Base-by-base conservation (phyloP, 2,329 filamentous ascomycete genomes). In the Catunica adiposa region DNA sequence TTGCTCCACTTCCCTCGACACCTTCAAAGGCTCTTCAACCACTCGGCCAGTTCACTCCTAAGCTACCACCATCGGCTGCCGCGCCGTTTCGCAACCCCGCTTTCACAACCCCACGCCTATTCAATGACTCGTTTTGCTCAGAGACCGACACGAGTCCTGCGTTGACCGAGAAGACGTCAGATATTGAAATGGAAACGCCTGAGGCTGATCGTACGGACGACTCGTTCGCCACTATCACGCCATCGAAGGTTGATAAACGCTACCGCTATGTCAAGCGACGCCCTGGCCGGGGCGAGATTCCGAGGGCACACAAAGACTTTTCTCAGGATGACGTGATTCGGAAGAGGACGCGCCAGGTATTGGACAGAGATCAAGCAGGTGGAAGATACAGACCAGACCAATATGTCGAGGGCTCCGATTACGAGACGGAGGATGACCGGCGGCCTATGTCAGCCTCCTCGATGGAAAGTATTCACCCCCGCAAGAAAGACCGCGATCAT, bases 261-360 rank as follows among this genome's bases (percentile, higher is more conserved):
- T 65, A 70, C 29, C 73, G 71, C 54, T 73, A 73, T 58, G 68
- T 67, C 53, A 73, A 68, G 60, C 51, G 66, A 60, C 58, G 73
- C 62, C 62, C 84, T 0, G 84, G 84, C 1, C 76, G 78, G 61
- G 84, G 83, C 47, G 82, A 86, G 61, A 77, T 86, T 53, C 68
- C 73, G 1, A 71, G 76, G 38, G 67, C 72, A 3, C 72, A 71
- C 61, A 62, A 64, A 60, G 63, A 70, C 61, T 61, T 66, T 62
- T 63, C 66, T 58, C 64, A 64, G 58, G 61, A 65, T 1, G 75
- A 75, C 59, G 70, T 71, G 59, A 71, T 75, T 61, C 73, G 74
- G 62, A 81, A 76, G 67, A 71, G 73, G 59, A 79, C 72, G 67
- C 71, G 76, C 11, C 70, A 73, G 58, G 71, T 73, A 15, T 67